Percentiles rank a stretch among this genome's conserved stretches.
Evolutionary conservation across 257 asterid species (phyloP).

Genomic region (Solanum medicagineum): DNA sequence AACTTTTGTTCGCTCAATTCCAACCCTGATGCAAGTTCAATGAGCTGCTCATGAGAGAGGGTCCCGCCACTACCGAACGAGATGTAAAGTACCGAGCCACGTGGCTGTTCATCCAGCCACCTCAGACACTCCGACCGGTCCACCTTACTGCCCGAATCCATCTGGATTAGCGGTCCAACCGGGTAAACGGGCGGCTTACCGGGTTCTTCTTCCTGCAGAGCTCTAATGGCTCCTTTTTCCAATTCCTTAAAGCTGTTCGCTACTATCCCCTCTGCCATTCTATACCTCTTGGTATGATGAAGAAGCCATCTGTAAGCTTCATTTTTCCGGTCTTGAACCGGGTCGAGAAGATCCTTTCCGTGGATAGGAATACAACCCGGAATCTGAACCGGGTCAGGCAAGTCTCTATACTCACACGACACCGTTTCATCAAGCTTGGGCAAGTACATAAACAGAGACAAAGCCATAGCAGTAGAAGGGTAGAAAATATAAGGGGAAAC

Average conservation of each 20-base stretch:
- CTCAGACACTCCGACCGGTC: constrained; percentile 10
- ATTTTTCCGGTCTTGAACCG: constrained; percentile 48
- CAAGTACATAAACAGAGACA: constrained; percentile 37
- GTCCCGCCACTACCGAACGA: constrained; percentile 83
- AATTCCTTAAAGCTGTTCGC: constrained; percentile 47
- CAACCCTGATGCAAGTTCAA: constrained; percentile 20
- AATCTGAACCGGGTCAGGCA: constrained; percentile 34
- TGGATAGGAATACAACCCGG: constrained; percentile 56
- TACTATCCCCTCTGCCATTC: constrained; percentile 50
- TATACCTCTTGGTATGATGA: constrained; percentile 33
- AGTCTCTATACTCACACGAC: constrained; percentile 37
- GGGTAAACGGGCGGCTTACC: constrained; percentile 45
- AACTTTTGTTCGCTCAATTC: constrained; percentile 28
- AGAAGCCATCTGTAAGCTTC: constrained; percentile 51
- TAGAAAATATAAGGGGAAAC: constrained; percentile 37
- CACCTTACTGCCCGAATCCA: neutral
- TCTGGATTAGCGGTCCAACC: constrained; percentile 50
- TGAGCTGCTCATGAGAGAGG: constrained; percentile 27
- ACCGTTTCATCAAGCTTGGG: constrained; percentile 34
- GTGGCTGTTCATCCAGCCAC: constrained; percentile 65
- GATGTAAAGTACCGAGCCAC: constrained; percentile 48
- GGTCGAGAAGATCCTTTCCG: constrained; percentile 48
- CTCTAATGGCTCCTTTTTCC: constrained; percentile 42
- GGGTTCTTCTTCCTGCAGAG: constrained; percentile 1
- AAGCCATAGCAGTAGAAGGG: constrained; percentile 48